A percentile compares a stretch with the other conserved stretches of the same genome.
Conservation (phyloP, 23 red algal species). For the Rhodosorus marinus region DNA sequence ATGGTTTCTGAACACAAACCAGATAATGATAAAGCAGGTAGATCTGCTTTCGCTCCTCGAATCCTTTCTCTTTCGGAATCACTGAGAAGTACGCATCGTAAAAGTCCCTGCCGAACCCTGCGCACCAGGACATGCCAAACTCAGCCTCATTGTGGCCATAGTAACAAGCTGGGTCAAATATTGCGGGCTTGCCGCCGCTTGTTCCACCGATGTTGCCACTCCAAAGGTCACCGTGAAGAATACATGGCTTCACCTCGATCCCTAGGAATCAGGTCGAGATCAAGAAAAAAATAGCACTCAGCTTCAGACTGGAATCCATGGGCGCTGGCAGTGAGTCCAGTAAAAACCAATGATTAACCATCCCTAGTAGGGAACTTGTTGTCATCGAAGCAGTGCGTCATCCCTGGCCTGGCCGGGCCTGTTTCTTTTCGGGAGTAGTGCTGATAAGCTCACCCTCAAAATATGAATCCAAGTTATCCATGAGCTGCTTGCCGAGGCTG, state of each 20-base stretch:
- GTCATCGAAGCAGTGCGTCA: too few relatives aligned
- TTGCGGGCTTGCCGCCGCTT: slow-evolving; percentile 15
- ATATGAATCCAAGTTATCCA: slow-evolving; percentile 22
- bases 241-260: slow-evolving; percentile 29
- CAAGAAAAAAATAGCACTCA: too few relatives aligned
- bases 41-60: slow-evolving; percentile 21
- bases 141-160: slow-evolving; percentile 89
- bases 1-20: too few relatives aligned
- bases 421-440: too few relatives aligned
- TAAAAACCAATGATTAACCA: too few relatives aligned
- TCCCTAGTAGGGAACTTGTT: too few relatives aligned
- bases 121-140: slow-evolving; percentile 82
- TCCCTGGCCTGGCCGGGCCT: too few relatives aligned
- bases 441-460: too few relatives aligned
- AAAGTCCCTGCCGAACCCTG: slow-evolving; percentile 17
- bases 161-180: slow-evolving; percentile 90
- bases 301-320: too few relatives aligned
- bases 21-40: slow-evolving; percentile 58
- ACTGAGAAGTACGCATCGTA: slow-evolving; percentile 28
- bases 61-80: slow-evolving; percentile 32
- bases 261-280: too few relatives aligned
- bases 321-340: too few relatives aligned
- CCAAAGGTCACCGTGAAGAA: slow-evolving; percentile 96
- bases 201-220: slow-evolving; percentile 51
- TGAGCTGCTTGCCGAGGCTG: slow-evolving; percentile 21